Evolutionary conservation across 2,329 filamentous ascomycete genomes (phyloP).

Genomic region (Huntiella abstrusa): DNA sequence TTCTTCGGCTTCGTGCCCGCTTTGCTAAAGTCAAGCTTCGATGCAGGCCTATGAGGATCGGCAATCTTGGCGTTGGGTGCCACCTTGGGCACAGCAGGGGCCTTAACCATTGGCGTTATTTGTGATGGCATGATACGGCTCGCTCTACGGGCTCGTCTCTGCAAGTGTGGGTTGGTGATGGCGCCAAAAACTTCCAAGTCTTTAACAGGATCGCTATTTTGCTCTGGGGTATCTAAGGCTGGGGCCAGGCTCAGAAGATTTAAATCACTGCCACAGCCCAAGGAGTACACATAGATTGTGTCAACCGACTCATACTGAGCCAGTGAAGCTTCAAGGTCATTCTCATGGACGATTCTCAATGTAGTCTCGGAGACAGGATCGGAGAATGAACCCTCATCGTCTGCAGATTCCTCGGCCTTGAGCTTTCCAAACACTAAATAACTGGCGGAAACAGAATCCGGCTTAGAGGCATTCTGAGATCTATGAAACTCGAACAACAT

Average conservation of each 20-base stretch:
- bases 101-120: neutral
- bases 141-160: neutral
- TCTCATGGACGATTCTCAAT: slow-evolving; percentile 52
- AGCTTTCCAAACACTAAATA: slow-evolving; percentile 66
- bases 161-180: slow-evolving; percentile 3
- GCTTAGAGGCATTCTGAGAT: slow-evolving; percentile 55
- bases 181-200: slow-evolving; percentile 5
- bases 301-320: slow-evolving; percentile 51
- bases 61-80: neutral
- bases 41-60: neutral
- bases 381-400: slow-evolving; percentile 32
- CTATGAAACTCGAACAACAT: slow-evolving; percentile 77
- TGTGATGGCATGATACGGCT: neutral
- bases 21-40: slow-evolving; percentile 4
- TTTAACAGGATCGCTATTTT: slow-evolving; percentile 1
- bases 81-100: neutral
- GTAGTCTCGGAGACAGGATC: slow-evolving; percentile 35
- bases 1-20: neutral
- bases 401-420: slow-evolving; percentile 22
- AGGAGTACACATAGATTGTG: slow-evolving; percentile 60
- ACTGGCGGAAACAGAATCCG: slow-evolving; percentile 69
- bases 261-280: slow-evolving; percentile 25
- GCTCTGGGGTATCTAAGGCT: neutral
- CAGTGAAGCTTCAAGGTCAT: slow-evolving; percentile 50
- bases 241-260: slow-evolving; percentile 6